phyloP scores from a whole-genome alignment of 306 rosid species.

The Cyamopsis tetragonoloba region DNA sequence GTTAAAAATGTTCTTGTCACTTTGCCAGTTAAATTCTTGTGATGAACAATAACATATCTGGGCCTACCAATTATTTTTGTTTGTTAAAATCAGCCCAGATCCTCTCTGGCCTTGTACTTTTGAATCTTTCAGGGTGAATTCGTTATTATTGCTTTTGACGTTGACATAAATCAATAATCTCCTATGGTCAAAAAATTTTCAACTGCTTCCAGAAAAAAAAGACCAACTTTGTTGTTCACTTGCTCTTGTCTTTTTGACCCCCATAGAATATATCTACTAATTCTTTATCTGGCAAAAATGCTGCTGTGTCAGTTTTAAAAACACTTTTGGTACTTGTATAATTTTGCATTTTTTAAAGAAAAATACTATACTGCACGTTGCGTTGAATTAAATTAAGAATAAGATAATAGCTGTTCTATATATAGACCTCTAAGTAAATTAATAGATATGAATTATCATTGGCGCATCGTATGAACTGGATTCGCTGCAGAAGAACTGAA shows the following conservation, averaged over 20 bases:
- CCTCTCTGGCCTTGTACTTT: neutral
- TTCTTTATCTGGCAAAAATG: neutral
- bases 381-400: neutral
- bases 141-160: constrained; percentile 22
- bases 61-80: constrained; percentile 8
- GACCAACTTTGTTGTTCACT: constrained; percentile 8
- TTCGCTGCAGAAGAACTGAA: neutral
- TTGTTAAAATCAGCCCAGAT: constrained; percentile 24
- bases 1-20: neutral
- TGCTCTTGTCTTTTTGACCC: constrained; percentile 7
- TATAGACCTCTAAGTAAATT: neutral
- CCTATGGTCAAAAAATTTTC: constrained; percentile 11
- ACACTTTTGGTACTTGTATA: neutral
- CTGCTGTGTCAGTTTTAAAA: neutral
- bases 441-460: neutral
- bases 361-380: neutral
- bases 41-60: neutral
- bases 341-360: neutral
- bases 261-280: neutral
- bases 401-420: neutral
- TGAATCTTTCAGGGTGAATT: constrained; percentile 11
- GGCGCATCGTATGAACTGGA: neutral
- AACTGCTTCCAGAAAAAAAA: constrained; percentile 18
- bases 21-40: constrained; percentile 17
- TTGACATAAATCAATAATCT: constrained; percentile 9